A percentile compares a stretch with the other conserved stretches of the same genome.
Evolutionary conservation across 108 stramenopile genomes (phyloP).

Genomic region (Fragilariopsis cylindrus): DNA sequence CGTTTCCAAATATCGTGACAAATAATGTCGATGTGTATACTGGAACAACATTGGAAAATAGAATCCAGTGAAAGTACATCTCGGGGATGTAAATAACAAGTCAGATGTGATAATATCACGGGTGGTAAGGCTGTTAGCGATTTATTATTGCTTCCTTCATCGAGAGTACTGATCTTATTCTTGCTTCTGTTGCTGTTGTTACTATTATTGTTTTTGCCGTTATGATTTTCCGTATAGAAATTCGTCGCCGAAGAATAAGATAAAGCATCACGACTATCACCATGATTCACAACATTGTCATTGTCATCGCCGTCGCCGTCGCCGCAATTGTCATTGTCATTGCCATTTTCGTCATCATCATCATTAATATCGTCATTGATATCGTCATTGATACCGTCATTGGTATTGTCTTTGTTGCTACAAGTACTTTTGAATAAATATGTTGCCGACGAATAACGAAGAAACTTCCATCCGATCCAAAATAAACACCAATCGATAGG

Average conservation of each 20-base stretch:
- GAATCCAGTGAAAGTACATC: neutral
- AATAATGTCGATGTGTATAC: neutral
- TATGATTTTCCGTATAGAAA: no score
- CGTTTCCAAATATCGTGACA: conserved; percentile 40
- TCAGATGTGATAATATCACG: neutral
- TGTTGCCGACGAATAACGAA: neutral
- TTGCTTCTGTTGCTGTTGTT: neutral
- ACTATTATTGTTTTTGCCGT: neutral
- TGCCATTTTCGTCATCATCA: neutral
- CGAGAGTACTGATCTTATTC: neutral
- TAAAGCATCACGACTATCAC: no score
- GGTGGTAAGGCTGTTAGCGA: conserved; percentile 2
- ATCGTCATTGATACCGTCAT: neutral
- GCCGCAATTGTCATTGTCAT: neutral
- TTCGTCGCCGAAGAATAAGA: no score
- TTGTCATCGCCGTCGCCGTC: neutral
- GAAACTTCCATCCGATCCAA: conserved; percentile 15
- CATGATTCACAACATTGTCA: neutral
- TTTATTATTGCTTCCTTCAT: neutral
- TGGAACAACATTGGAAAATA: neutral
- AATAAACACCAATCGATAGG: conserved; percentile 16
- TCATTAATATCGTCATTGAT: neutral
- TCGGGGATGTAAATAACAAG: conserved; percentile 5
- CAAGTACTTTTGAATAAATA: neutral
- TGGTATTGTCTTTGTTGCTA: neutral